Evolutionary conservation across 2,329 filamentous ascomycete genomes (phyloP).

Genomic region (Sphaerostilbella broomeana): DNA sequence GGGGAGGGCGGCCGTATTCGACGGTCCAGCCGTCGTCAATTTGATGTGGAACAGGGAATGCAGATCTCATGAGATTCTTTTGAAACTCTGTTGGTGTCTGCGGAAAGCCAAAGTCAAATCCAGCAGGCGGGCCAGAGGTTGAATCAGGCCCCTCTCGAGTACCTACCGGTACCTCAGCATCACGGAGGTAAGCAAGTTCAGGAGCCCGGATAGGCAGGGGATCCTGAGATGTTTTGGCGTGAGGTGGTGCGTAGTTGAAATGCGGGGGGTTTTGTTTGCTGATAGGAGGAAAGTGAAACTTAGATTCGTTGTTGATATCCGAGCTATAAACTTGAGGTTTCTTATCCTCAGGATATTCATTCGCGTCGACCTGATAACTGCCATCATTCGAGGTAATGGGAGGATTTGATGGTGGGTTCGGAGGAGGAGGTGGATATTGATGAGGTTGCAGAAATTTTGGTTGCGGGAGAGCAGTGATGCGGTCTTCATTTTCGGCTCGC

Average conservation of each 20-base stretch:
- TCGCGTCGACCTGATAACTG: constrained; percentile 21
- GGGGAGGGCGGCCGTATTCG: constrained; percentile 84
- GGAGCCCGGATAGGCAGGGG: constrained; percentile 36
- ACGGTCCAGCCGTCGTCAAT: constrained; percentile 80
- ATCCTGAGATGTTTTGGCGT: constrained; percentile 29
- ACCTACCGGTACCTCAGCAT: constrained; percentile 31
- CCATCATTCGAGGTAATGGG: constrained; percentile 35
- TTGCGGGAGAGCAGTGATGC: constrained; percentile 72
- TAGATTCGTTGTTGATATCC: constrained; percentile 29
- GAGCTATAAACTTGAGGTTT: constrained; percentile 23
- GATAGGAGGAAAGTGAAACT: constrained; percentile 54
- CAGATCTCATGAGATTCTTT: constrained; percentile 84
- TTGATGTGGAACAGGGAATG: constrained; percentile 64
- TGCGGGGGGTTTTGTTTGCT: constrained; percentile 46
- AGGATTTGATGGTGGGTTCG: constrained; percentile 25
- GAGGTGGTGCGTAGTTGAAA: constrained; percentile 51
- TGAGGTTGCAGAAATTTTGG: constrained; percentile 57
- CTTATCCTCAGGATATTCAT: constrained; percentile 37
- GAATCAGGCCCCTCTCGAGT: constrained; percentile 41
- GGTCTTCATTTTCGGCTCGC: constrained; percentile 75
- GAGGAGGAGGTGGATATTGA: constrained; percentile 24
- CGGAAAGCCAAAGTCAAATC: constrained; percentile 77
- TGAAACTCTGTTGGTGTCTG: constrained; percentile 81
- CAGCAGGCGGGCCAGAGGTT: constrained; percentile 52
- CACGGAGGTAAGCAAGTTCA: constrained; percentile 53